A percentile compares a stretch with the other conserved stretches of the same genome.
Evolutionary conservation across 805 yeast genomes (phyloP).

Genomic region (Debaryomyces castellii): DNA sequence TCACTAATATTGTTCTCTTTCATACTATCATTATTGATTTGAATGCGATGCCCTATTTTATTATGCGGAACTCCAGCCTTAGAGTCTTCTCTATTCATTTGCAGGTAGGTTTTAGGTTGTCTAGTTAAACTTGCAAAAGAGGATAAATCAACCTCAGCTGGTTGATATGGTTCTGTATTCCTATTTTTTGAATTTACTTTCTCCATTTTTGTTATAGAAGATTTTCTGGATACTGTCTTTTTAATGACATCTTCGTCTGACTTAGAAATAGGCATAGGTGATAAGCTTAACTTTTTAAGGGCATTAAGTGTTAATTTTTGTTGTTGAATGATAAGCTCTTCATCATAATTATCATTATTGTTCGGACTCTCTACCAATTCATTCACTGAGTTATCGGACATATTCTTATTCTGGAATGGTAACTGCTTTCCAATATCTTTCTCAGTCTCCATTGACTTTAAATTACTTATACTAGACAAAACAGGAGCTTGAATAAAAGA

Average conservation of each 20-base stretch:
- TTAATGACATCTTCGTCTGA: slow-evolving; percentile 19
- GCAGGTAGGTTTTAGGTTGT: slow-evolving; percentile 29
- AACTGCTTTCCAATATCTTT: slow-evolving; percentile 41
- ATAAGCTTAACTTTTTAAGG: slow-evolving; percentile 39
- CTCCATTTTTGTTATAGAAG: slow-evolving; percentile 6
- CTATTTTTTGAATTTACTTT: slow-evolving; percentile 2
- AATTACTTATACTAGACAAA: slow-evolving; percentile 34
- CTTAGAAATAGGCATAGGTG: slow-evolving; percentile 38
- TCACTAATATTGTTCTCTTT: neutral
- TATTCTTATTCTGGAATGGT: slow-evolving; percentile 31
- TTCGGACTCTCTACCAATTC: neutral
- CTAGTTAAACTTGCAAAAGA: slow-evolving; percentile 45
- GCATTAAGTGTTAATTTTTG: slow-evolving; percentile 44
- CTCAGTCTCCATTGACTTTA: slow-evolving; percentile 26
- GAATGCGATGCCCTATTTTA: neutral
- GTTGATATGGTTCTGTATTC: slow-evolving; percentile 36
- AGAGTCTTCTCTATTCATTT: neutral
- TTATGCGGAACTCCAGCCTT: neutral
- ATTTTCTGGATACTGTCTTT: slow-evolving; percentile 3
- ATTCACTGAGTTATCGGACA: slow-evolving; percentile 3
- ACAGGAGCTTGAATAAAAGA: slow-evolving; percentile 48
- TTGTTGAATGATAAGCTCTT: slow-evolving; percentile 39
- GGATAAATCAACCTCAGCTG: slow-evolving; percentile 46
- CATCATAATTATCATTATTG: slow-evolving; percentile 29
- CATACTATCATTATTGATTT: neutral